phyloP scores from a whole-genome alignment of 1,284 basidiomycete genomes.

The Apiotrichum gracile region DNA sequence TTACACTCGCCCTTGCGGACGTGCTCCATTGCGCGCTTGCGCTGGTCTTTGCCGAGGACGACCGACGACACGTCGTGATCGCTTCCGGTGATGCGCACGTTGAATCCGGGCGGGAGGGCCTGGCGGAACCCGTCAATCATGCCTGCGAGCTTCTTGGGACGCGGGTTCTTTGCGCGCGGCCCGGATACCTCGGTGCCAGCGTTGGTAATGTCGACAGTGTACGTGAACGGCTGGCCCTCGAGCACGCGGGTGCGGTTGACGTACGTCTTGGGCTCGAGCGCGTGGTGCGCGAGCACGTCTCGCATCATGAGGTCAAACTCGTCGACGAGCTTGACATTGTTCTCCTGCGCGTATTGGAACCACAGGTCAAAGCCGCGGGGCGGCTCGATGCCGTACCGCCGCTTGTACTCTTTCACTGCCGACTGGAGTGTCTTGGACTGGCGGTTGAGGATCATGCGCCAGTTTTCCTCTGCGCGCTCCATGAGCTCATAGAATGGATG shows the following conservation, averaged over 20 bases:
- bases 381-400: conserved; percentile 50
- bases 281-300: conserved; percentile 42
- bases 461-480: conserved; percentile 40
- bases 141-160: conserved; percentile 31
- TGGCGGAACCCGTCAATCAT: conserved; percentile 39
- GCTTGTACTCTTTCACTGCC: conserved; percentile 56
- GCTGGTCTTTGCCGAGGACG: conserved; percentile 47
- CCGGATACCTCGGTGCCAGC: conserved; percentile 25
- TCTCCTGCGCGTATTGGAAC: conserved; percentile 59
- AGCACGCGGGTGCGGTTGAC: conserved; percentile 23
- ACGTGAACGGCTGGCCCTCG: conserved; percentile 25
- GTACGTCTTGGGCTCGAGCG: conserved; percentile 36
- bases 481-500: conserved; percentile 47
- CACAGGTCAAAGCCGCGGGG: conserved; percentile 49
- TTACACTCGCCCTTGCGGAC: conserved; percentile 43
- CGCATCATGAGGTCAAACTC: conserved; percentile 50
- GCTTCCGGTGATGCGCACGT: conserved; percentile 37
- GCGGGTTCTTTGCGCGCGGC: conserved; percentile 20
- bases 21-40: conserved; percentile 42
- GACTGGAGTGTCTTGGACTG: conserved; percentile 55
- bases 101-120: conserved; percentile 34
- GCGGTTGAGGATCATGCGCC: conserved; percentile 20
- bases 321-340: conserved; percentile 73
- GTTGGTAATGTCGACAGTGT: conserved; percentile 33
- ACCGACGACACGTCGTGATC: conserved; percentile 45